phyloP scores from a whole-genome alignment of 768 basidiomycete species.

The Mycena chlorophos region DNA sequence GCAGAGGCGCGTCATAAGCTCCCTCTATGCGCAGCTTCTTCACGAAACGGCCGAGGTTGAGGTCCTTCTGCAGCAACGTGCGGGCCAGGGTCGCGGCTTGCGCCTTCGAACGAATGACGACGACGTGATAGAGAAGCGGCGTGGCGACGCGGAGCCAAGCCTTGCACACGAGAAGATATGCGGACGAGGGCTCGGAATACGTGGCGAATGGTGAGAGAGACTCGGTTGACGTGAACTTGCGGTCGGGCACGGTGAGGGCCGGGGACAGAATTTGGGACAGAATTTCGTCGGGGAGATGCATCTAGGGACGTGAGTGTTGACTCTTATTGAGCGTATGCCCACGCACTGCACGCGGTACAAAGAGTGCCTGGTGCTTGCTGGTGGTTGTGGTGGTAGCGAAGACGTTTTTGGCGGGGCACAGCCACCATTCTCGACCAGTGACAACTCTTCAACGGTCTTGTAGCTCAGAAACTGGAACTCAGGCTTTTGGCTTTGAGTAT shows the following conservation, averaged over 20 bases:
- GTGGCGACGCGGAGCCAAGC: conserved; percentile 5
- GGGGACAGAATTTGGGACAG: not conserved
- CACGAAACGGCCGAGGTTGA: conserved; percentile 1
- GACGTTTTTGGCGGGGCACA: too few species aligned
- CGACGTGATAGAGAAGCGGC: not conserved
- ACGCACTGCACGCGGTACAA: too few species aligned
- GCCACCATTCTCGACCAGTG: too few species aligned
- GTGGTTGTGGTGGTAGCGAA: too few species aligned
- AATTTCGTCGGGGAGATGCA: not conserved
- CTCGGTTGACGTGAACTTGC: not conserved
- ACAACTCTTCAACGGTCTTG: too few species aligned
- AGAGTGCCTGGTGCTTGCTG: too few species aligned
- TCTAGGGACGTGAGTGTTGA: too few species aligned
- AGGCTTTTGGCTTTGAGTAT: too few species aligned
- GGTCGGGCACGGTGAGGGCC: not conserved
- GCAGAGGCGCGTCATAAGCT: not conserved
- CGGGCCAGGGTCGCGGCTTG: not conserved
- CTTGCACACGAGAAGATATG: conserved; percentile 3
- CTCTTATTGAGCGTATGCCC: too few species aligned
- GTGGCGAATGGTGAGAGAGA: not conserved
- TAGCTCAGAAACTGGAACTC: too few species aligned
- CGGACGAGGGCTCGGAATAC: not conserved
- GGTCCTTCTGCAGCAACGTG: not conserved
- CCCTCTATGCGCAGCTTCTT: conserved; percentile 1
- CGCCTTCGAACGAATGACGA: not conserved